Conservation (phyloP, 2,329 filamentous ascomycete species). For the Dactylellina sp. region DNA sequence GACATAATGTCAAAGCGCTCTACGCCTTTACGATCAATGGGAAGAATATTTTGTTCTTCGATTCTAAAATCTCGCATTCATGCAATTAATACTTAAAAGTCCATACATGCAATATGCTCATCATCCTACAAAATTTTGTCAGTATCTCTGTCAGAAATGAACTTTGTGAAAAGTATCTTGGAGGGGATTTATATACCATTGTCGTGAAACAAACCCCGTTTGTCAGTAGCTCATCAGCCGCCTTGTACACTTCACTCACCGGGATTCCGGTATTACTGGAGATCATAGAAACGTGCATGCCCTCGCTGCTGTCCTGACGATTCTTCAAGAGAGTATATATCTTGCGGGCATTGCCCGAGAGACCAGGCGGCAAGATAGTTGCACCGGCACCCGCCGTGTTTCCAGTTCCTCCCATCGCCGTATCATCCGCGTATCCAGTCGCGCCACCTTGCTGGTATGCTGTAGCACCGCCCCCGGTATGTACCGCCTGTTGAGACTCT, state of each 20-base stretch:
- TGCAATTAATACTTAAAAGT: slow-evolving; percentile 37
- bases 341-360: slow-evolving; percentile 72
- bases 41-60: too few species aligned
- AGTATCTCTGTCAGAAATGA: too few species aligned
- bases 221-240: slow-evolving; percentile 81
- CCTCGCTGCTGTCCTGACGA: slow-evolving; percentile 80
- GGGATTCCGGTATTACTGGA: slow-evolving; percentile 74
- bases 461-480: slow-evolving; percentile 65
- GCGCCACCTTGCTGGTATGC: slow-evolving; percentile 69
- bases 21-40: too few species aligned
- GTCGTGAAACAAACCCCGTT: slow-evolving; percentile 87
- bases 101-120: slow-evolving; percentile 60
- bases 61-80: too few species aligned
- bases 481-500: slow-evolving; percentile 60
- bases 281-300: slow-evolving; percentile 83
- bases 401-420: slow-evolving; percentile 62
- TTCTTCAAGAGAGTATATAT: slow-evolving; percentile 78
- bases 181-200: slow-evolving; percentile 64
- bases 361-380: slow-evolving; percentile 64
- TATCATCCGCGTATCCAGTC: slow-evolving; percentile 57
- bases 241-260: slow-evolving; percentile 76
- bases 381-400: slow-evolving; percentile 64
- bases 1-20: too few species aligned
- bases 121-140: slow-evolving; percentile 55
- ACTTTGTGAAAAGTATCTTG: slow-evolving; percentile 57